These are phyloP conservation scores for Chalciporus chontae DNA, from an alignment of 768 basidiomycete species.

Conservation along the genomic window DNA sequence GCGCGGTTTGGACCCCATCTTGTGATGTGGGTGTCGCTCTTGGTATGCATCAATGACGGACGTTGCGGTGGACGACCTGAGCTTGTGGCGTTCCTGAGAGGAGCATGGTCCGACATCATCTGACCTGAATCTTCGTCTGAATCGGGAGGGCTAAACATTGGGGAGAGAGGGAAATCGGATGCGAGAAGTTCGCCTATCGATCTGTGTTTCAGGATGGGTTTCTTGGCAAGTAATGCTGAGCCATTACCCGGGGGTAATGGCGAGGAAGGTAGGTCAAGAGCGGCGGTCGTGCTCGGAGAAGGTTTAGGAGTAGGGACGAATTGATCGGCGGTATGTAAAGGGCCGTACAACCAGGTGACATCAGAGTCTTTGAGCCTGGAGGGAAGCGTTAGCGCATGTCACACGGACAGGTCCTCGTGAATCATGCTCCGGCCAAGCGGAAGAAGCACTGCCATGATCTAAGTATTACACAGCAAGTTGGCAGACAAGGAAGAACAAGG, in stretches of 20 bases:
- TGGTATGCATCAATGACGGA: conserved; percentile 73
- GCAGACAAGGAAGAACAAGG: background rate
- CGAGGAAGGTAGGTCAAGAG: conserved; percentile 33
- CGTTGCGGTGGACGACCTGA: conserved; percentile 23
- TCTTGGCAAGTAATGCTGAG: conserved; percentile 37
- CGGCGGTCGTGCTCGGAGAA: conserved; percentile 35
- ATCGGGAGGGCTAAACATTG: conserved; percentile 57
- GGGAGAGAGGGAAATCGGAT: conserved; percentile 61
- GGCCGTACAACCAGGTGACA: conserved; percentile 98
- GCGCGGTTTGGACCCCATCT: conserved; percentile 47
- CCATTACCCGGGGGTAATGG: conserved; percentile 28
- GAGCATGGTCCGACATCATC: conserved; percentile 23
- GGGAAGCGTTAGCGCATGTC: conserved; percentile 9
- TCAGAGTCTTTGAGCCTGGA: conserved; percentile 97
- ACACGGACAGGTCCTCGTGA: background rate
- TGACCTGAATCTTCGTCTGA: conserved; percentile 37
- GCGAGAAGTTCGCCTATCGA: conserved; percentile 88
- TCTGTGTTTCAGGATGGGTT: conserved; percentile 95
- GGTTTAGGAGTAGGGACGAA: conserved; percentile 61
- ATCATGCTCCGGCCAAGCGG: background rate
- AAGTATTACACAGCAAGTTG: background rate
- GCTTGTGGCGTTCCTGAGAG: background rate
- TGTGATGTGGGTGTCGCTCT: conserved; percentile 82
- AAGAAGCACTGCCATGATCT: background rate
- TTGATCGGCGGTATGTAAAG: conserved; percentile 90